Percentiles rank a stretch among this genome's conserved stretches.
Evolutionary conservation across 116 monocot genomes (phyloP).

Genomic region (Zostera marina): DNA sequence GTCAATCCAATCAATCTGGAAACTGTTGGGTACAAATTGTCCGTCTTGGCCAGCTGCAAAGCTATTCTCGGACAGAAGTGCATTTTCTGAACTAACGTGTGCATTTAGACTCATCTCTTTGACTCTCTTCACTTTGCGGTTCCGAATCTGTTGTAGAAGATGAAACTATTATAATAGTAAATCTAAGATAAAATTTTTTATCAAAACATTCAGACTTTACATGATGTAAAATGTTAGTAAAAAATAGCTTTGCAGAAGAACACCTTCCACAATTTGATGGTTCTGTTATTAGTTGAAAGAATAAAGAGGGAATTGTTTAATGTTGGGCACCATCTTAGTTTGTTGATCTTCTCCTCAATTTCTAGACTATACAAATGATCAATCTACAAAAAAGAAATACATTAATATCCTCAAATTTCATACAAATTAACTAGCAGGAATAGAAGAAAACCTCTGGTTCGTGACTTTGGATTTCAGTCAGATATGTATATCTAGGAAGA

Average conservation of each 20-base stretch:
- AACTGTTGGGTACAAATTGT: conserved; percentile 8
- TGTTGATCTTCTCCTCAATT: conserved; percentile 52
- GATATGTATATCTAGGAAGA: conserved; percentile 36
- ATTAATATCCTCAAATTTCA: neutral
- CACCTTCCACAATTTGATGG: conserved; percentile 79
- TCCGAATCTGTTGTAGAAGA: conserved; percentile 19
- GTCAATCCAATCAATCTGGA: conserved; percentile 26
- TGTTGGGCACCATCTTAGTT: conserved; percentile 43
- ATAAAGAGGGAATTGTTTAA: conserved; percentile 39
- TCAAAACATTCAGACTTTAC: too few species aligned
- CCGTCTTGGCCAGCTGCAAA: conserved; percentile 12
- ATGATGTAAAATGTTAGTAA: too few species aligned
- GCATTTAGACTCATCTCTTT: conserved; percentile 16
- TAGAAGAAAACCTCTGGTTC: conserved; percentile 36
- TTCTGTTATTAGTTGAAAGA: conserved; percentile 55
- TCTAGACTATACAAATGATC: conserved; percentile 53
- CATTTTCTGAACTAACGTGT: conserved; percentile 37
- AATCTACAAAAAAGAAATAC: conserved; percentile 29
- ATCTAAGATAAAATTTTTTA: too few species aligned
- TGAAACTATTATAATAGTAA: neutral
- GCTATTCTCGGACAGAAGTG: conserved; percentile 37
- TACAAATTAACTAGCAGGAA: neutral
- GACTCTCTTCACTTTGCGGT: conserved; percentile 30
- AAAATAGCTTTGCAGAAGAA: neutral
- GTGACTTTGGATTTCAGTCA: conserved; percentile 64